Evolutionary conservation across 176 grass and related monocot genomes (phyloP), one percentile per base, ranked within the genome.

Genomic region (Raddia distichophylla): DNA sequence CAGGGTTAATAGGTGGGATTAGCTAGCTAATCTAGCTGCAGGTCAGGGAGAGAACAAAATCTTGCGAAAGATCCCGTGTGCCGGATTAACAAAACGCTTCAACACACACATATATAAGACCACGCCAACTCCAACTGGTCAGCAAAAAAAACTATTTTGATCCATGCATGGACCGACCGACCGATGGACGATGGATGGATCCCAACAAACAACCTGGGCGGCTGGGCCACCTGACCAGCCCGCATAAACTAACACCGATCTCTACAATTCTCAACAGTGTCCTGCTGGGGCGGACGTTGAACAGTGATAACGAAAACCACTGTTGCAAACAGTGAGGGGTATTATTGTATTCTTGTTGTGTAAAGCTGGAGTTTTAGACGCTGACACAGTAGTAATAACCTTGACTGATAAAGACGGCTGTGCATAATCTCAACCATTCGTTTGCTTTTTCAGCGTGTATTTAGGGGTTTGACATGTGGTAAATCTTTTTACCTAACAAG

Each of bases 161-260:
- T 40, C 37, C 1, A 40, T 40, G 37, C 3, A 40, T 5, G 37
- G 37, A 40, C 37, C 37, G 37, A 40, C 37, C 37, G 37, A 40
- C 37, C 37, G 37, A 40, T 5, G 3, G 37, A 65, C 74, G 66
- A 49, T 8, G 58, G 27, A n/a, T 50, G 40, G 60, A 72, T 71
- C 40, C 80, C 54, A 82, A 70, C 79, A 16, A 61, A 87, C 65
- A 45, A 82, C 79, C 17, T 65, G 60, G 60, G 60, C 47, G 32
- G 48, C 74, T 51, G 61, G 68, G 64, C 80, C 80, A 78, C 66
- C 79, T 57, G 73, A 62, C 75, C 22, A 6, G 55, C 76, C 76
- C 11, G 48, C 61, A 20, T 20, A 12, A 15, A 11, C 10, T 14
- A n/a, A 19, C 13, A 8, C 37, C 37, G 37, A 40, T 40, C 37